phyloP scores from a whole-genome alignment of 1,139 yeast genomes.

The Saccharomycopsis phalli region DNA sequence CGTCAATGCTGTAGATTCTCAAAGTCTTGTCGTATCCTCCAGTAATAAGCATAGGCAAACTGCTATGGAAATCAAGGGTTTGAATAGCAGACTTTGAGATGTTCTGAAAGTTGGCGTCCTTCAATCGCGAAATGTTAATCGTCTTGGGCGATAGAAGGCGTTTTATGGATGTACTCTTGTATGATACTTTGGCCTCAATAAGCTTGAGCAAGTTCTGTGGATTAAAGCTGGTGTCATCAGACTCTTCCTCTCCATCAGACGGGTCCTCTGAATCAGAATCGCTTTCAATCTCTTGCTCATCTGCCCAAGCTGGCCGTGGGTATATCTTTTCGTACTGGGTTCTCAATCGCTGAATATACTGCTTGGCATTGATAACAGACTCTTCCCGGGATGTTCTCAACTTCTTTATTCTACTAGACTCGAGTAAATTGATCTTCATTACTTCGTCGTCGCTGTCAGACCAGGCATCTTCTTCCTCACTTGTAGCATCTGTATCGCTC shows the following conservation, averaged over 20 bases:
- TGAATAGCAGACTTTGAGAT: conserved; percentile 75
- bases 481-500: no score
- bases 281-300: conserved; percentile 29
- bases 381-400: conserved; percentile 61
- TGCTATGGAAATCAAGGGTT: conserved; percentile 73
- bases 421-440: conserved; percentile 48
- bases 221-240: conserved; percentile 21
- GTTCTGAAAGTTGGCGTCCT: conserved; percentile 73
- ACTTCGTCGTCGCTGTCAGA: conserved; percentile 86
- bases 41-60: conserved; percentile 74
- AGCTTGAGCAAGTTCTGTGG: conserved; percentile 20
- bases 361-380: conserved; percentile 48
- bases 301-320: conserved; percentile 86
- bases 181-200: conserved; percentile 28
- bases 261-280: conserved; percentile 26
- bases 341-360: conserved; percentile 66
- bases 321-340: conserved; percentile 80
- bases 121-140: conserved; percentile 67
- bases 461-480: conserved; percentile 59
- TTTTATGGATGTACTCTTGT: conserved; percentile 38
- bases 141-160: conserved; percentile 62
- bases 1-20: conserved; percentile 84
- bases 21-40: conserved; percentile 91
- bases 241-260: conserved; percentile 4
- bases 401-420: conserved; percentile 59